Evolutionary conservation across 495 filamentous ascomycete species (phyloP), one percentile per base, ranked within the genome.

Genomic region (Penicillium ochrochloron): DNA sequence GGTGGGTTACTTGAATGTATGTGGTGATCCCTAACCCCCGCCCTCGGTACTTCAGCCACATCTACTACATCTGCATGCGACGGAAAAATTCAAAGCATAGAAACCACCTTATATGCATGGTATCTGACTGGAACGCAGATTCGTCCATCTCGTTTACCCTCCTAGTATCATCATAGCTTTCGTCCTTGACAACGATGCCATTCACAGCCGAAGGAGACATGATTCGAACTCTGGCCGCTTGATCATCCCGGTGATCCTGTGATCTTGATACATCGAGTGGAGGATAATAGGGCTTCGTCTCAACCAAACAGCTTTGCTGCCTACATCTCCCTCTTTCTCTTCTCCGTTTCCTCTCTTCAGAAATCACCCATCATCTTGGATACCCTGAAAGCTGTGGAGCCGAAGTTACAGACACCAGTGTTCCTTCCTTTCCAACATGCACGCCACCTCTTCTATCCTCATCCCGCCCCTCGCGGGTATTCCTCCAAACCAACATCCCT

Each of bases 381-480:
- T 25, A 4, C 19, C 10, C 10, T 48, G 44, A 48, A 12, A 12
- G 8, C 15, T 23, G 44, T 48, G 44, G 33, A 56, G 37, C 3
- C 15, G 53, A 34, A 56, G 53, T 21, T 33, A 37, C 6, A 7
- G 12, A 9, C 48, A 31, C 23, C 48, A 52, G 12, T 52, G 48
- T 21, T 54, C 60, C 51, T 61, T 42, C 35, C 60, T 60, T 63
- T 57, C 9, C 27, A 66, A 62, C 31, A 69, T 71, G 71, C 57
- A 64, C 42, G 39, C 41, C 19, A 57, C 68, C 29, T 34, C 62
- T 12, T 57, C 67, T 39, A 60, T 67, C 53, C 44, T 21, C 14
- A 61, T 66, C 31, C 69, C 66, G 34, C 34, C 64, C 31, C 50
- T 55, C 17, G 44, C 61, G 17, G 46, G 64, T n/a, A 54, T 61